phyloP scores from a whole-genome alignment of 768 basidiomycete genomes.

The Dentipellis fragilis region DNA sequence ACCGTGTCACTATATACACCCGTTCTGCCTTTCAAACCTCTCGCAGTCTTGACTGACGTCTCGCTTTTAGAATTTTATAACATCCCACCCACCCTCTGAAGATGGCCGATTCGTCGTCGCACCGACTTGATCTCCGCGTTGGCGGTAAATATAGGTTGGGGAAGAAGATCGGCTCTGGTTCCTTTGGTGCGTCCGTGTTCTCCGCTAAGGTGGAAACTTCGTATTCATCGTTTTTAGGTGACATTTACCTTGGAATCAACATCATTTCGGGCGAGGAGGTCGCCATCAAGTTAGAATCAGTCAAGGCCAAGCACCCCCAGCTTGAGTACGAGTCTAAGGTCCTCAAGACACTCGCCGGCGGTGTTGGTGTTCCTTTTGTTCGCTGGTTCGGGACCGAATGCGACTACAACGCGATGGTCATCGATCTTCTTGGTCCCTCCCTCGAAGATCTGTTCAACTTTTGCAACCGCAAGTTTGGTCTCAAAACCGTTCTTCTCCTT shows the following conservation, averaged over 20 bases:
- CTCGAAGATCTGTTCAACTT: slow-evolving; percentile 91
- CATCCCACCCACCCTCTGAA: slow-evolving; percentile 2
- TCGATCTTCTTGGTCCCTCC: slow-evolving; percentile 90
- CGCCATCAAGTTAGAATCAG: slow-evolving; percentile 99
- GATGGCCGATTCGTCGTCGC: slow-evolving; percentile 67
- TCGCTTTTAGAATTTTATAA: slow-evolving; percentile 11
- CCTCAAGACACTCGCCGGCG: slow-evolving; percentile 96
- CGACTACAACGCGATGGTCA: slow-evolving; percentile 99
- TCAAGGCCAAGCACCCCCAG: slow-evolving; percentile 99
- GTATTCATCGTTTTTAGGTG: slow-evolving; percentile 41
- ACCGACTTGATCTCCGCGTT: slow-evolving; percentile 78
- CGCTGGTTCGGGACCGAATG: slow-evolving; percentile 93
- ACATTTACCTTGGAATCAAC: slow-evolving; percentile 99
- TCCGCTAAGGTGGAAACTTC: neutral
- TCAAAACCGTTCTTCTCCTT: slow-evolving; percentile 94
- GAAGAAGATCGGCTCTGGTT: slow-evolving; percentile 98
- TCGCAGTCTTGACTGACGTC: slow-evolving; percentile 2
- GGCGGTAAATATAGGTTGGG: slow-evolving; percentile 96
- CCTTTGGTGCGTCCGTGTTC: slow-evolving; percentile 66
- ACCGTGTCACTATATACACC: no score
- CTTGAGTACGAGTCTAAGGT: slow-evolving; percentile 97
- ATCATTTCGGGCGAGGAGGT: slow-evolving; percentile 99
- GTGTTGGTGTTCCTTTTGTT: slow-evolving; percentile 97
- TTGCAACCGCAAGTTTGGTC: slow-evolving; percentile 93
- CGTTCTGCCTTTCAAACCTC: neutral